Base-by-base conservation (phyloP, 1,139 yeast genomes). In the Suhomyces terraborum region DNA sequence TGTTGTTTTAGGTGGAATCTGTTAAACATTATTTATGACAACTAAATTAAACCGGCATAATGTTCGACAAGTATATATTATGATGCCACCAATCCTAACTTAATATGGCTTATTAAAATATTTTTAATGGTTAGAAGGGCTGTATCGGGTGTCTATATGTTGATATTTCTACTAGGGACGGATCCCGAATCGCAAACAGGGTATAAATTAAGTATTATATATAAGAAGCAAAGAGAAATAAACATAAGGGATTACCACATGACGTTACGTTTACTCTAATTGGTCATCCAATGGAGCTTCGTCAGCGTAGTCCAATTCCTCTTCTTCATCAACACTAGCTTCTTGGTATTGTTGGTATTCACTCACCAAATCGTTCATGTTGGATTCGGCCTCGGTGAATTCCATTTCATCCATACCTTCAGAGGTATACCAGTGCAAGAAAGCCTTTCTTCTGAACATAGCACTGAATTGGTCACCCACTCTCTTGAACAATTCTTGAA, bases 371-470 rank as follows among this genome's bases (percentile, higher is more conserved):
- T 88, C 96, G 56, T 79, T 80, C 89, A 88, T 82, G 66, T 88
- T 87, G 41, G 75, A 66, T 56, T 77, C 88, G 40, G 96, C 96
- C 70, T 88, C 96, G 48, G 89, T 80, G 66, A 88, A 88, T 72
- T 88, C 96, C 76, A 83, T 78, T 67, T 84, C 94, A 61, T 88
- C 96, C 96, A 88, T 88, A 70, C 96, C 96, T 69, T 88, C 96
- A 51, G 84, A 80, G 17, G 94, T 86, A 68, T 87, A 88, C 96
- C 96, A 88, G 68, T 88, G 96, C 70, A 88, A 82, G 81, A 88
- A 88, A 52, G 96, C 96, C 68, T 84, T 85, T 75, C 94, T 86
- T 67, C 88, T 82, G 67, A 85, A 88, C 96, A 88, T 88, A 46
- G 91, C 91, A 56, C 85, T 77, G 69, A 88, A 88, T 70, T 88